These are phyloP conservation scores for Apiotrichum gamsii DNA, from an alignment of 1,284 basidiomycete genomes.

Conservation along the genomic window DNA sequence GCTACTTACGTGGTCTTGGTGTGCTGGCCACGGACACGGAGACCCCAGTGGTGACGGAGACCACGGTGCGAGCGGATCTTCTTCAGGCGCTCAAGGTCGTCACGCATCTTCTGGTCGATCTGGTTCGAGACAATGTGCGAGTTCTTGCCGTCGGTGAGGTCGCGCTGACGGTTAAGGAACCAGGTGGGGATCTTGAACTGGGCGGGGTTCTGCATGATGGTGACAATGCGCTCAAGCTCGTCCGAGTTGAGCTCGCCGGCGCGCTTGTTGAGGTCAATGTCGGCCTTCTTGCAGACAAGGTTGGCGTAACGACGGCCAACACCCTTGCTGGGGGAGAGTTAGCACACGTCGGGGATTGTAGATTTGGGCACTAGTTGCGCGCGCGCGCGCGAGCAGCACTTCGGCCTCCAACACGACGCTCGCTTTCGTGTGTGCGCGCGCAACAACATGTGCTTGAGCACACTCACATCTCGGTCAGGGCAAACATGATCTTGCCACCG, in stretches of 20 bases:
- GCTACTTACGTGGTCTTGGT: conserved; percentile 81
- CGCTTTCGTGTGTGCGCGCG: neutral
- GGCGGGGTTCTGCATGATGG: conserved; percentile 98
- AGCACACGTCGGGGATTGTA: no score
- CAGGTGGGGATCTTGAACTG: conserved; percentile 99
- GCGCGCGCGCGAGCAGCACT: no score
- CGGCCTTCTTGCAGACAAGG: conserved; percentile 98
- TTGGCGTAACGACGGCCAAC: conserved; percentile 98
- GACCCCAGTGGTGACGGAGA: conserved; percentile 94
- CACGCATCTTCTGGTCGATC: conserved; percentile 97
- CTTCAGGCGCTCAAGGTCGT: conserved; percentile 97
- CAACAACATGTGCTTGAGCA: no score
- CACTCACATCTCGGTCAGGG: conserved; percentile 49
- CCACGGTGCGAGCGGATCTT: conserved; percentile 99
- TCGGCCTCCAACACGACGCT: conserved; percentile 86
- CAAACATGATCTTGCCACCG: conserved; percentile 79
- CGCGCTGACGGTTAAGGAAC: conserved; percentile 99
- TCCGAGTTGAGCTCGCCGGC: conserved; percentile 92
- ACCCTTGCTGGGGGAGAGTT: conserved; percentile 98
- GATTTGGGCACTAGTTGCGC: no score
- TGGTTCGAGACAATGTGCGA: conserved; percentile 93
- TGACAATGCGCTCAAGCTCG: conserved; percentile 98
- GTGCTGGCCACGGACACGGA: conserved; percentile 95
- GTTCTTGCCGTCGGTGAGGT: conserved; percentile 96
- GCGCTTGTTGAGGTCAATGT: conserved; percentile 97